Base-by-base conservation (phyloP, 306 rosid genomes). In the Erythrophleum fordii region DNA sequence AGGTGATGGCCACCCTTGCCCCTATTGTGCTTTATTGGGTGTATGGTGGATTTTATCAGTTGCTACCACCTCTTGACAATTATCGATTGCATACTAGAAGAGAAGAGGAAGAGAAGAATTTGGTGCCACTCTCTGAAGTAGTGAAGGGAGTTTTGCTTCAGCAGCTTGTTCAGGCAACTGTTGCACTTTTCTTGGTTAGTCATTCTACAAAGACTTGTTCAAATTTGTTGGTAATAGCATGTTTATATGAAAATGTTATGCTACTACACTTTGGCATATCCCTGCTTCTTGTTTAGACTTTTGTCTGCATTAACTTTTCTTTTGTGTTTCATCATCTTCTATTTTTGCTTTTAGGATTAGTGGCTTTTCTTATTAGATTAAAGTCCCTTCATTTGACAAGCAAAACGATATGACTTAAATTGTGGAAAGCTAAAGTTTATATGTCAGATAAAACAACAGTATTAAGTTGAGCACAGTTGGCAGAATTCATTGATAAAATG, bases 21-120 rank as follows among this genome's bases (percentile, higher is more conserved):
- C 97, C 97, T n/a, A 89, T 94, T 79, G 84, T 91, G 80, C 79
- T 94, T 7, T 94, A 94, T 87, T 94, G 98, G 98, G 55, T 91
- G 41, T 94, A 94, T 85, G 97, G 92, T 26, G 98, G 94, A 59
- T 69, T 92, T 53, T 91, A 92, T 83, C 91, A 92, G 85, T 85
- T 85, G 85, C 82, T 89, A 78, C 97, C 87, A 56, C 89, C 89
- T 68, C 71, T 92, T 77, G 97, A 92, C 28, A 88, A 80, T 58
- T 89, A 88, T 44, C 90, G 97, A 28, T 81, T 94, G 87, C 97
- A 94, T 79, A 80, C 97, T 55, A 84, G 26, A 79, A 89, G 69
- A 72, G 97, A 94, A 6, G 91, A 89, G 84, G 87, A 85, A 3
- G 85, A 80, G 60, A 94, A 88, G 88, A 94, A 94, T 74, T 83